Percentiles rank a stretch among this genome's conserved stretches.
Evolutionary conservation across 805 yeast species (phyloP).

Genomic region (Cyberlindnera subsufficiens): DNA sequence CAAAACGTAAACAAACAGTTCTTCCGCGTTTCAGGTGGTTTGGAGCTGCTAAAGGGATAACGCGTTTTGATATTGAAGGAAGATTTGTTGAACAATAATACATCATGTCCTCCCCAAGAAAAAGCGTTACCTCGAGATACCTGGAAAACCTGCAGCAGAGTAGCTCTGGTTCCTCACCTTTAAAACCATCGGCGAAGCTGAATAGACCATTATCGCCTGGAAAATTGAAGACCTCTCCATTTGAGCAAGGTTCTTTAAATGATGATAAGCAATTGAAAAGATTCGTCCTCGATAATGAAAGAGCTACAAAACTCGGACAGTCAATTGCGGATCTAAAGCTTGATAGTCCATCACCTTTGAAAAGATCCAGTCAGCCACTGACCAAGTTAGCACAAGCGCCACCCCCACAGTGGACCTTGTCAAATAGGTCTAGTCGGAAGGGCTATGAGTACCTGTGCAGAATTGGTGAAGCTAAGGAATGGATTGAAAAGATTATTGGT

Average conservation of each 20-base stretch:
- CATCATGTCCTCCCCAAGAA: conserved; percentile 6
- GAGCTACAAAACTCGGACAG: conserved; percentile 11
- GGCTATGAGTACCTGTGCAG: conserved; percentile 79
- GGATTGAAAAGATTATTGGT: conserved; percentile 64
- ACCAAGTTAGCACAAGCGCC: conserved; percentile 2
- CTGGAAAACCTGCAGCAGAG: conserved; percentile 17
- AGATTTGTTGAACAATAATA: not conserved
- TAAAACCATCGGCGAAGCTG: conserved; percentile 15
- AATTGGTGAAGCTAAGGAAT: conserved; percentile 71
- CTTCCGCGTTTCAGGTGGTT: not conserved
- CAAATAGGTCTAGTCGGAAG: conserved; percentile 21
- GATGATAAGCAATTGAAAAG: conserved; percentile 3
- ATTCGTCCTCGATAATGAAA: conserved; percentile 7
- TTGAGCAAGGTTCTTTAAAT: not conserved
- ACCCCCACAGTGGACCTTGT: conserved; percentile 13
- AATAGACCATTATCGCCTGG: conserved; percentile 8
- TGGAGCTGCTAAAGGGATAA: not conserved
- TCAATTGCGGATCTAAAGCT: conserved; percentile 18
- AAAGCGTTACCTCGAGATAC: conserved; percentile 23
- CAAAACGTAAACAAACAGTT: conserved; percentile 6
- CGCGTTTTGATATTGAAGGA: not conserved
- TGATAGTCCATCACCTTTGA: conserved; percentile 23
- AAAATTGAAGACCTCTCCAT: not conserved
- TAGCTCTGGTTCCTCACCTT: conserved; percentile 8
- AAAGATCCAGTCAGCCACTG: conserved; percentile 5